Conservation (phyloP, 164 flowering plant genomes). For the Liquidambar formosana region DNA sequence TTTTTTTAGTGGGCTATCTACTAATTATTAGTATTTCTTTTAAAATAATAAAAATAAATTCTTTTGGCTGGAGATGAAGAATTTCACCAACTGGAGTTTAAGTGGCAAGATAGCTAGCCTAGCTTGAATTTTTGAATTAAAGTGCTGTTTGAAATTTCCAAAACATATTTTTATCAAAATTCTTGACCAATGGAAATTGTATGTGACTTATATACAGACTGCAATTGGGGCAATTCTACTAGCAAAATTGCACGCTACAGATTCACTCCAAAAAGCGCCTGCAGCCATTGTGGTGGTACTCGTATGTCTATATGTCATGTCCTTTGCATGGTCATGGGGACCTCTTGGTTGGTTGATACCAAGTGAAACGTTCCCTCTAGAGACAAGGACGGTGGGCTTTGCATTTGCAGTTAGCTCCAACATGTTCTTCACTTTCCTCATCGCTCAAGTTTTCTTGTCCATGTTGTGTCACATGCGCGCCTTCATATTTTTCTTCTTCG, state of each 20-base stretch:
- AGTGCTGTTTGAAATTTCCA: too few species aligned
- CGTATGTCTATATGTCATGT: slow-evolving; percentile 45
- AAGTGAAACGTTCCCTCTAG: slow-evolving; percentile 59
- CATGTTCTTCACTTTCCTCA: slow-evolving; percentile 75
- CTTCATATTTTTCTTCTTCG: slow-evolving; percentile 69
- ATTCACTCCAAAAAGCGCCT: slow-evolving; percentile 16
- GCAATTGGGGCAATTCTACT: slow-evolving; percentile 38
- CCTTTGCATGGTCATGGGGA: slow-evolving; percentile 75
- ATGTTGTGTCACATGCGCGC: slow-evolving; percentile 68
- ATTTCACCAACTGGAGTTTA: too few species aligned
- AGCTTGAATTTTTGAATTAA: too few species aligned
- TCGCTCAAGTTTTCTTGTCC: slow-evolving; percentile 73
- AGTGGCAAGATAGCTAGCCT: too few species aligned
- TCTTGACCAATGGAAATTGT: too few species aligned
- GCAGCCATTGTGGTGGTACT: slow-evolving; percentile 41
- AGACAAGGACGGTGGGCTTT: slow-evolving; percentile 60
- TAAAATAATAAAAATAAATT: too few species aligned
- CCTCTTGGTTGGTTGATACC: slow-evolving; percentile 74
- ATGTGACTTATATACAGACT: slow-evolving; percentile 22
- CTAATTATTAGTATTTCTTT: too few species aligned
- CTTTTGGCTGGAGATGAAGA: too few species aligned
- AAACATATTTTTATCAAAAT: too few species aligned
- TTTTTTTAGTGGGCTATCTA: too few species aligned
- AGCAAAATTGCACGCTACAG: slow-evolving; percentile 22
- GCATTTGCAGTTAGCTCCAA: slow-evolving; percentile 68